A percentile compares a stretch with the other conserved stretches of the same genome.
These are phyloP conservation scores for Ustanciosporium gigantosporum DNA, from an alignment of 1,284 basidiomycete genomes.

Conservation along the genomic window DNA sequence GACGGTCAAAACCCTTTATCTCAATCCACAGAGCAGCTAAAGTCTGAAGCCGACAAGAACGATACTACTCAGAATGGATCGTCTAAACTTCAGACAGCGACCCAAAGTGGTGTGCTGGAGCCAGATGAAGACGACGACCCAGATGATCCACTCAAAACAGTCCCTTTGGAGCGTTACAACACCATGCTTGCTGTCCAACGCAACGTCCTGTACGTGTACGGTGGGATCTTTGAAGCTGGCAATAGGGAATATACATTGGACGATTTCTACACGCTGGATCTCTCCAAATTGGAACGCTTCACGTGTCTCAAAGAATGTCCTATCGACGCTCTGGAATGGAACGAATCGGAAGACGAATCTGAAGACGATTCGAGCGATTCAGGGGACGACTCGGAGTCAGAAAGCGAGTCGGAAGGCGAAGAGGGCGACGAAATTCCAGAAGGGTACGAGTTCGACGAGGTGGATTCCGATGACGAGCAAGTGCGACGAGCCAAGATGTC, in stretches of 20 bases:
- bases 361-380: conserved; percentile 19
- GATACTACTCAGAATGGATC: not conserved
- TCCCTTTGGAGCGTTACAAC: conserved; percentile 82
- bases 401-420: conserved; percentile 30
- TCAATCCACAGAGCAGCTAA: conserved; percentile 14
- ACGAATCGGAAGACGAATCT: conserved; percentile 51
- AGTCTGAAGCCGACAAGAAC: not conserved
- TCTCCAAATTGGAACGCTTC: conserved; percentile 57
- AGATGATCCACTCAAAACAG: conserved; percentile 73
- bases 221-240: conserved; percentile 57
- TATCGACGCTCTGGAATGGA: conserved; percentile 58
- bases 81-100: not conserved
- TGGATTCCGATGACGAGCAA: conserved; percentile 27
- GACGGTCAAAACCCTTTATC: conserved; percentile 9
- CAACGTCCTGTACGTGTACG: conserved; percentile 67
- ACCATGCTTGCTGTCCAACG: conserved; percentile 84
- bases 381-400: conserved; percentile 26
- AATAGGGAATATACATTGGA: conserved; percentile 59
- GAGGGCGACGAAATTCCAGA: conserved; percentile 46
- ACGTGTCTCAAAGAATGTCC: conserved; percentile 55
- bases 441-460: conserved; percentile 40
- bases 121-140: conserved; percentile 64
- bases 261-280: conserved; percentile 59
- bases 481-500: conserved; percentile 21
- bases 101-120: conserved; percentile 40